Base-by-base conservation (phyloP, 768 basidiomycete genomes). In the Suillus subalutaceus region DNA sequence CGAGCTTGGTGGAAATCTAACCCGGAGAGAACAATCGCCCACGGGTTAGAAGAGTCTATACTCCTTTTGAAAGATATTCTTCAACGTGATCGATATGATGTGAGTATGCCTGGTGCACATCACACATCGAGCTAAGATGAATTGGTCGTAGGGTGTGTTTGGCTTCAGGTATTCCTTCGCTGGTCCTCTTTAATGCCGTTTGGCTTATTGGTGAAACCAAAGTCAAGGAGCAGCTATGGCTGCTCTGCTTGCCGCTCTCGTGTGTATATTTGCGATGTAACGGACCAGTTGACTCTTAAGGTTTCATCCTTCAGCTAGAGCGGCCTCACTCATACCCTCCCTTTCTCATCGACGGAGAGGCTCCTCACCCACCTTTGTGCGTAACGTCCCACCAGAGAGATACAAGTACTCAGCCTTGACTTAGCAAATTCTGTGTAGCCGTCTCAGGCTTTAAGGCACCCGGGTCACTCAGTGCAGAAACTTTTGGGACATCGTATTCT, bases 161-260 rank as follows among this genome's bases (percentile, higher is more conserved):
- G 92, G 92, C 7, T 93, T 93, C 73, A 93, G 91, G 90, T 88
- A 37, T 37, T 77, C 65, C 66, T 15, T 59, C 20, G 18, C 37
- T 32, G 15, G 12, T 6, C 16, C 18, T 60, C 41, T 48, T 48
- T 8, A 52, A 55, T 15, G 5, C 46, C 35, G 10, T 67, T 44
- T 30, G 53, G 18, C 38, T 62, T 41, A 72, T 64, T 37, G 44
- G 66, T 38, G 44, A 37, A 64, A 60, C 67, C 58, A n/a, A 55
- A 91, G 91, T 67, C 93, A 95, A 78, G 93, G 93, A 18, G 93
- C 90, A 18, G 87, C 86, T 5, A 83, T 93, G 77, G 93, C 91
- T 40, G 89, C 86, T 10, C 72, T 93, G 43, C 79, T 93, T 30
- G 78, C 89, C 37, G 89, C 91, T 30, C 74, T 93, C 74, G 92